Conservation (phyloP, 139 green algal genomes). For the Tetraselmis striata region DNA sequence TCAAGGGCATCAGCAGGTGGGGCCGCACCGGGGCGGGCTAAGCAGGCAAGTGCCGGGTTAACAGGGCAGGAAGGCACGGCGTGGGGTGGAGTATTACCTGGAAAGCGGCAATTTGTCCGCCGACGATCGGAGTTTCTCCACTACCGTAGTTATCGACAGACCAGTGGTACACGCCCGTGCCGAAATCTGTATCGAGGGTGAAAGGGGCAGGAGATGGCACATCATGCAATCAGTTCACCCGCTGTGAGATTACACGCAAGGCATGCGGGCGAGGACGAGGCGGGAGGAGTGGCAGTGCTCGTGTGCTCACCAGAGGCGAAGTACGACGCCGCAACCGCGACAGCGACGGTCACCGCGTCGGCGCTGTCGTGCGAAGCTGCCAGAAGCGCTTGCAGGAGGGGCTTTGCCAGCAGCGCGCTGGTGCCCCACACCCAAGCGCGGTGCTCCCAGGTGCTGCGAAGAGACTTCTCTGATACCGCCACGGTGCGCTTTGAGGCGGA, state of each 20-base stretch:
- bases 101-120: slow-evolving; percentile 89
- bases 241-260: slow-evolving; percentile 25
- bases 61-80: too few species aligned
- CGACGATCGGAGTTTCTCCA: slow-evolving; percentile 82
- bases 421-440: slow-evolving; percentile 37
- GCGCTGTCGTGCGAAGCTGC: slow-evolving; percentile 1
- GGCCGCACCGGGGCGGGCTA: too few species aligned
- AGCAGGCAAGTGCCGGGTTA: too few species aligned
- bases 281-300: not conserved
- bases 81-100: too few species aligned
- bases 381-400: slow-evolving; percentile 18
- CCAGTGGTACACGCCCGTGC: slow-evolving; percentile 81
- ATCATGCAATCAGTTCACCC: not conserved
- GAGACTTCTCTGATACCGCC: too few species aligned
- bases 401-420: slow-evolving; percentile 40
- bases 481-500: too few species aligned
- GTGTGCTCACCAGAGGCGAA: slow-evolving; percentile 38
- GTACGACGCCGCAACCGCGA: slow-evolving; percentile 41
- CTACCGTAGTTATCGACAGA: slow-evolving; percentile 92
- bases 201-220: not conserved
- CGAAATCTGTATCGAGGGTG: slow-evolving; percentile 28
- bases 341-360: slow-evolving; percentile 14
- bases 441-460: slow-evolving; percentile 42
- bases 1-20: too few species aligned
- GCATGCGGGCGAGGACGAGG: not conserved